These are phyloP conservation scores for Trichophyton simii DNA, from an alignment of 2,329 filamentous ascomycete species.

Conservation along the genomic window DNA sequence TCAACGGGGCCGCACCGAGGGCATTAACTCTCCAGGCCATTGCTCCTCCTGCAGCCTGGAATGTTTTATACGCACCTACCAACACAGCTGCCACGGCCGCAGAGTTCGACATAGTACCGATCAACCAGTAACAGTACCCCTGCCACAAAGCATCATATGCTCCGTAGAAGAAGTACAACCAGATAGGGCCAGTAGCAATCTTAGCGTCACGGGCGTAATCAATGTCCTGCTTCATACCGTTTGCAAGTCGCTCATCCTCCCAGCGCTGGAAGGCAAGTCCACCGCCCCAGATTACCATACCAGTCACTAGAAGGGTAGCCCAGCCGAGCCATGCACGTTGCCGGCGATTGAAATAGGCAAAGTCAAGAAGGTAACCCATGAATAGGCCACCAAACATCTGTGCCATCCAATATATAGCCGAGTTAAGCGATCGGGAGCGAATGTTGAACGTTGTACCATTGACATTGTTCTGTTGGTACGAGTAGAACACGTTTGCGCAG, in stretches of 20 bases:
- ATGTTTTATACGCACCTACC: conserved; percentile 38
- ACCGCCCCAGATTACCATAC: conserved; percentile 45
- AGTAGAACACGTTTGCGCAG: conserved; percentile 45
- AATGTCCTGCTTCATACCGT: conserved; percentile 33
- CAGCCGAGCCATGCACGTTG: conserved; percentile 39
- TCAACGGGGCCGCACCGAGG: conserved; percentile 24
- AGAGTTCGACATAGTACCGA: conserved; percentile 36
- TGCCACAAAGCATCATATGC: conserved; percentile 58
- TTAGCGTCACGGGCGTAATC: conserved; percentile 35
- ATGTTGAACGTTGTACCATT: conserved; percentile 45
- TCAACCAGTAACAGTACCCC: conserved; percentile 51
- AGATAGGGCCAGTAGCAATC: conserved; percentile 50
- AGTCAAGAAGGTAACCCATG: conserved; percentile 32
- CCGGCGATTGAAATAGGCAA: conserved; percentile 28
- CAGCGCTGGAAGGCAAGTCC: conserved; percentile 55
- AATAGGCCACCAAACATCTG: conserved; percentile 44
- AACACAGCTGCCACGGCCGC: conserved; percentile 32
- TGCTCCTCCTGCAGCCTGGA: conserved; percentile 34
- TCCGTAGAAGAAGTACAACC: conserved; percentile 60
- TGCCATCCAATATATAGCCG: conserved; percentile 44
- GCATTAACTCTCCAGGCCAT: conserved; percentile 38
- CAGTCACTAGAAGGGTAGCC: conserved; percentile 36
- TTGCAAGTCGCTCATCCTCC: conserved; percentile 35
- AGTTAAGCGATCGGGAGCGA: conserved; percentile 44
- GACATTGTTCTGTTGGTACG: conserved; percentile 45